These are phyloP conservation scores for Oidium heveae DNA, from an alignment of 2,329 filamentous ascomycete species.

Conservation along the genomic window DNA sequence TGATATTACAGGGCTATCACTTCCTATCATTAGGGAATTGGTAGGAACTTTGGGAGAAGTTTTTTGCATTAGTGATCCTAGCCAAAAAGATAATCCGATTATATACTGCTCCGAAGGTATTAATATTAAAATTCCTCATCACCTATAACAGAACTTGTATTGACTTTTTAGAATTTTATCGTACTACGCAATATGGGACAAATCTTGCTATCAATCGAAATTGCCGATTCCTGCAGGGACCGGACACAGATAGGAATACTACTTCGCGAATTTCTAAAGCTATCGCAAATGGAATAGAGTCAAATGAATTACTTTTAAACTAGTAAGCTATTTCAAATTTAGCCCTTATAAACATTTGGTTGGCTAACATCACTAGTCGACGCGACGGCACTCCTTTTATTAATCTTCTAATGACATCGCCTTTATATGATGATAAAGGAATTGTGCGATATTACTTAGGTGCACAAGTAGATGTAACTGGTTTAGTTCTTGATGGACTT, in stretches of 20 bases:
- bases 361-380: constrained; percentile 14
- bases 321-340: constrained; percentile 16
- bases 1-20: constrained; percentile 39
- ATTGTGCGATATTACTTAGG: constrained; percentile 36
- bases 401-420: constrained; percentile 37
- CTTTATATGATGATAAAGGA: constrained; percentile 33
- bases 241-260: constrained; percentile 36
- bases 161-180: constrained; percentile 30
- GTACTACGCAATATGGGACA: constrained; percentile 48
- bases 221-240: constrained; percentile 53
- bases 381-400: constrained; percentile 40
- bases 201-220: constrained; percentile 48
- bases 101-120: constrained; percentile 48
- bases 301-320: constrained; percentile 48
- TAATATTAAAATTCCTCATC: not conserved
- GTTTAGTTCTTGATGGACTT: constrained; percentile 30
- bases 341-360: not conserved
- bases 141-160: not conserved
- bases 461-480: constrained; percentile 35
- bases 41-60: constrained; percentile 51
- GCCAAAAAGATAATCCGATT: constrained; percentile 44
- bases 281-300: constrained; percentile 36
- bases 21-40: constrained; percentile 35
- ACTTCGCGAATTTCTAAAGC: constrained; percentile 34
- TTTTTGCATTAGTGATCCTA: constrained; percentile 51